Evolutionary conservation across 768 basidiomycete genomes (phyloP).

Genomic region (Daedaleopsis sinensis): DNA sequence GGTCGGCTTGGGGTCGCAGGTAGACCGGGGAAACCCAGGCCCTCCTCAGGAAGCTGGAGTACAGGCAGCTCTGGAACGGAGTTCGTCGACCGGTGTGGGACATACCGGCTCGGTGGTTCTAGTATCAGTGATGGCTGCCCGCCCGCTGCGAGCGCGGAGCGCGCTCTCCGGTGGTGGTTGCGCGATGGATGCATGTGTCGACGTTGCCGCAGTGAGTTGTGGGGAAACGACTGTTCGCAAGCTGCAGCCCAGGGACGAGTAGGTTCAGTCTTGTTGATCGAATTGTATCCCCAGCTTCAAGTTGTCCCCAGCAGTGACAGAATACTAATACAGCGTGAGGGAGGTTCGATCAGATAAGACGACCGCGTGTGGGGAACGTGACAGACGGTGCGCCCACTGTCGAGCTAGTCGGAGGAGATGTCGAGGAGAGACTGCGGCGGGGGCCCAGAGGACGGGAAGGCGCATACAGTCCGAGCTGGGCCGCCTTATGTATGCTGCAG

Average conservation of each 20-base stretch:
- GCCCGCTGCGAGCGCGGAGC: constrained; percentile 3
- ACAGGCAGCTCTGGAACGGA: background rate
- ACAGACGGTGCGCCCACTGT: constrained; percentile 2
- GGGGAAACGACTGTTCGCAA: too few relatives aligned
- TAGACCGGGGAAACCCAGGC: background rate
- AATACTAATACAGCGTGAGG: background rate
- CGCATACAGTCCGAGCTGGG: background rate
- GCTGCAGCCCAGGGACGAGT: too few relatives aligned
- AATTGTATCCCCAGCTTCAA: too few relatives aligned
- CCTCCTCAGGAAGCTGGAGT: constrained; percentile 4
- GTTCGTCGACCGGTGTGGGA: background rate
- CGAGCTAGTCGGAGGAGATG: background rate
- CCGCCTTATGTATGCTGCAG: background rate
- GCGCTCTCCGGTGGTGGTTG: constrained; percentile 9
- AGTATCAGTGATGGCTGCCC: background rate
- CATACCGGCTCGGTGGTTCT: background rate
- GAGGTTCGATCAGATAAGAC: constrained; percentile 14
- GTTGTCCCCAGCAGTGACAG: background rate
- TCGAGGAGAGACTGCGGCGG: background rate
- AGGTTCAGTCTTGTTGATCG: too few relatives aligned
- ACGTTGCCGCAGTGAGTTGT: too few relatives aligned
- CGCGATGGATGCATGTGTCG: background rate
- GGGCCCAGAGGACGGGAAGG: background rate
- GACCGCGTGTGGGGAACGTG: background rate
- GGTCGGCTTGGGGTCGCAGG: background rate